Evolutionary conservation across 1,139 yeast species (phyloP).

Genomic region (Zygosaccharomyces pseudobailii): DNA sequence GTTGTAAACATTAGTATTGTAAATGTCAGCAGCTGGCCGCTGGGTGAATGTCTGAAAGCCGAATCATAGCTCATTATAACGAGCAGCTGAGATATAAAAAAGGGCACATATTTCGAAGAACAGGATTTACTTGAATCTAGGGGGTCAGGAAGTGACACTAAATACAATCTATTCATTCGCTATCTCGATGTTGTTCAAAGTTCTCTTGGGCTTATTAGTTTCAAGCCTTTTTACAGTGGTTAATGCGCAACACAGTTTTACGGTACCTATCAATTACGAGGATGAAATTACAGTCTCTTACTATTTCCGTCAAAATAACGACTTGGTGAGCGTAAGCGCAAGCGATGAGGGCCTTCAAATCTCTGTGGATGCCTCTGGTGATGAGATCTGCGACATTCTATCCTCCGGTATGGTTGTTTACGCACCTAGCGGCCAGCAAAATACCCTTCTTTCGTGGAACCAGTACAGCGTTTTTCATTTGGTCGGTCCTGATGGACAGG

Average conservation of each 20-base stretch:
- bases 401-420: slow-evolving; percentile 24
- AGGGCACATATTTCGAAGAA: not conserved
- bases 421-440: slow-evolving; percentile 16
- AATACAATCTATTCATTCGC: not conserved
- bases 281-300: slow-evolving; percentile 20
- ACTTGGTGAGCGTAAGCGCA: slow-evolving; percentile 16
- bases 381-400: slow-evolving; percentile 17
- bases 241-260: slow-evolving; percentile 18
- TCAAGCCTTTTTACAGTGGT: slow-evolving; percentile 13
- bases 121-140: not conserved
- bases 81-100: not conserved
- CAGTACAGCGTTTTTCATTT: slow-evolving; percentile 24
- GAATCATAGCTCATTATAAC: not conserved
- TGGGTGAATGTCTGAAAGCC: not conserved
- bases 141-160: not conserved
- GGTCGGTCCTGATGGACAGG: slow-evolving; percentile 13
- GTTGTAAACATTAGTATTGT: not conserved
- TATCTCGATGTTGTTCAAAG: slow-evolving; percentile 5
- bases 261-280: slow-evolving; percentile 21
- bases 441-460: slow-evolving; percentile 24
- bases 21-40: not conserved
- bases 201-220: slow-evolving; percentile 12
- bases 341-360: slow-evolving; percentile 20
- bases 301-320: slow-evolving; percentile 20
- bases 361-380: slow-evolving; percentile 15